phyloP scores from a whole-genome alignment of 2,329 filamentous ascomycete species.

The Botrytis elliptica region DNA sequence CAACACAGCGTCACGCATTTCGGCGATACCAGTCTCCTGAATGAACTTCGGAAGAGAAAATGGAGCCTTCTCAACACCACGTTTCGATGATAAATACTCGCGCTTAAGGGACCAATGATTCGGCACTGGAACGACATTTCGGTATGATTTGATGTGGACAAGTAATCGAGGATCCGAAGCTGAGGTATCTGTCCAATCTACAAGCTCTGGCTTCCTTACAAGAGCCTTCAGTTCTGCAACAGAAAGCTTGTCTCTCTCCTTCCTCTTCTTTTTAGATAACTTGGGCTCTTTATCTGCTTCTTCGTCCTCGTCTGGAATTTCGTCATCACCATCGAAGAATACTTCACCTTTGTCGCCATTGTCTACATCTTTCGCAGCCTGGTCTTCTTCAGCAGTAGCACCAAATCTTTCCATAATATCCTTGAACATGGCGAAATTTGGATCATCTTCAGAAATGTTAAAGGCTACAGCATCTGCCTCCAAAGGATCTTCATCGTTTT shows the following conservation, averaged over 20 bases:
- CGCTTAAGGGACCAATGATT: constrained; percentile 93
- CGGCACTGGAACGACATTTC: constrained; percentile 94
- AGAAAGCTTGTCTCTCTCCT: constrained; percentile 86
- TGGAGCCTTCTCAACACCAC: constrained; percentile 91
- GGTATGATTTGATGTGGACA: constrained; percentile 90
- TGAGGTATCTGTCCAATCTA: constrained; percentile 96
- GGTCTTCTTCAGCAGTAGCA: constrained; percentile 60
- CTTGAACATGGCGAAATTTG: constrained; percentile 80
- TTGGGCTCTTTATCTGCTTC: constrained; percentile 63
- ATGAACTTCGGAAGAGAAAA: constrained; percentile 96
- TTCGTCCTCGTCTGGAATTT: constrained; percentile 83
- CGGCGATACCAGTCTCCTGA: constrained; percentile 92
- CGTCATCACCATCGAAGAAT: constrained; percentile 78
- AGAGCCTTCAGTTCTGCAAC: constrained; percentile 94
- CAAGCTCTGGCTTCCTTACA: constrained; percentile 86
- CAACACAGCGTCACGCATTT: constrained; percentile 95
- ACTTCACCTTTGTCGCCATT: constrained; percentile 79
- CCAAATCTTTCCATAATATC: constrained; percentile 80
- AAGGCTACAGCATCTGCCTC: constrained; percentile 48
- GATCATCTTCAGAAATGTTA: constrained; percentile 64
- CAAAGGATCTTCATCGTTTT: constrained; percentile 40
- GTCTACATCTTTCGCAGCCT: constrained; percentile 62
- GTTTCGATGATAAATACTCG: constrained; percentile 94
- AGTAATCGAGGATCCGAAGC: constrained; percentile 85
- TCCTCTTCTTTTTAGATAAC: constrained; percentile 92